phyloP scores from a whole-genome alignment of 2,329 filamentous ascomycete genomes.

The Colletotrichum gloeosporioides region DNA sequence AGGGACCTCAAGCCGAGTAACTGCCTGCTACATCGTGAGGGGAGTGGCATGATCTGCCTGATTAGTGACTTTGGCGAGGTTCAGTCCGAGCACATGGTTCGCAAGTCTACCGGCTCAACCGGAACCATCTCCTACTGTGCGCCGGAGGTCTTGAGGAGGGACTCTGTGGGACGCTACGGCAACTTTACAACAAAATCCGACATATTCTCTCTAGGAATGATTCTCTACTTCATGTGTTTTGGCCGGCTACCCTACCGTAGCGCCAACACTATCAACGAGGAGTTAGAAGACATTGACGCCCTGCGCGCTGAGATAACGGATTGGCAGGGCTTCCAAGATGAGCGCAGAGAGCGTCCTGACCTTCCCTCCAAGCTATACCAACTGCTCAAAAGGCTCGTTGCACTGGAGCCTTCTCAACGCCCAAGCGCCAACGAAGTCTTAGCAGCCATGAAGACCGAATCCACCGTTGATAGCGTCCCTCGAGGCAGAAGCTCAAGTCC shows the following conservation, averaged over 20 bases:
- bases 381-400: constrained; percentile 80
- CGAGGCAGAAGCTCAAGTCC: constrained; percentile 37
- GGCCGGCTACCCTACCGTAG: constrained; percentile 83
- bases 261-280: constrained; percentile 86
- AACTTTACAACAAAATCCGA: constrained; percentile 98
- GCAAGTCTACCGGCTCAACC: constrained; percentile 91
- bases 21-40: constrained; percentile 83
- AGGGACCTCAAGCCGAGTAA: constrained; percentile 96
- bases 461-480: constrained; percentile 47
- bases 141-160: constrained; percentile 83
- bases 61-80: constrained; percentile 99
- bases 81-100: constrained; percentile 78
- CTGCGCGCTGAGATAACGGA: constrained; percentile 83
- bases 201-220: constrained; percentile 98
- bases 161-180: constrained; percentile 73
- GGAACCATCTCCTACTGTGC: constrained; percentile 98
- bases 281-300: constrained; percentile 87
- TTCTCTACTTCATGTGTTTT: constrained; percentile 98
- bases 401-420: constrained; percentile 75
- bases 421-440: constrained; percentile 89
- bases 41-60: constrained; percentile 75
- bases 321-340: constrained; percentile 88
- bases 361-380: constrained; percentile 86
- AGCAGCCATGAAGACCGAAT: constrained; percentile 75
- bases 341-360: constrained; percentile 76